Conservation (phyloP, 1,284 basidiomycete genomes). For the Tremellales sp. region DNA sequence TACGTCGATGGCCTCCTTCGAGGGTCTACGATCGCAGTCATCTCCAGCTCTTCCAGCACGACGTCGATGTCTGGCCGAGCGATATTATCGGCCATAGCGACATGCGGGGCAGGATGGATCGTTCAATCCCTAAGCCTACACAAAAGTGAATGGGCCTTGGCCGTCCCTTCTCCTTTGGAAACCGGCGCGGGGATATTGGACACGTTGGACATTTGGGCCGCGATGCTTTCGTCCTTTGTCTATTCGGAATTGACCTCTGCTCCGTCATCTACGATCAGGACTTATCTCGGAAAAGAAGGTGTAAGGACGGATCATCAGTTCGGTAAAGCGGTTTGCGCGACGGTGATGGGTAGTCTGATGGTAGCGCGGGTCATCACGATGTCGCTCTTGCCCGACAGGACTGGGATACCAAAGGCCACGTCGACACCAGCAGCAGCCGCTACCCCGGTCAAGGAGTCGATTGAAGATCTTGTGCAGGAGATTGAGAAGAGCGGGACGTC, state of each 20-base stretch:
- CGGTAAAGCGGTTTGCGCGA: slow-evolving; percentile 28
- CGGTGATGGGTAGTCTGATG: slow-evolving; percentile 27
- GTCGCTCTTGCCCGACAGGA: no score
- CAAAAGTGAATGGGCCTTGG: slow-evolving; percentile 26
- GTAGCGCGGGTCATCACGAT: slow-evolving; percentile 25
- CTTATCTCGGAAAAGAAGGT: not conserved
- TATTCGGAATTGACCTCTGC: slow-evolving; percentile 9
- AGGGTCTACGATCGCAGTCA: slow-evolving; percentile 24
- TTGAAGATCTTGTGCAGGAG: no score
- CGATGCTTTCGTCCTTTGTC: slow-evolving; percentile 18
- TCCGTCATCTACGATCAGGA: slow-evolving; percentile 2
- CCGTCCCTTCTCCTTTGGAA: slow-evolving; percentile 25
- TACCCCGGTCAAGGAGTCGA: no score
- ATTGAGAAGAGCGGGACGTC: no score
- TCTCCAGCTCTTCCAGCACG: slow-evolving; percentile 11
- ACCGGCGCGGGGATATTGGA: slow-evolving; percentile 21
- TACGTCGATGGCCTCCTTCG: slow-evolving; percentile 34
- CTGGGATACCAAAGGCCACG: no score
- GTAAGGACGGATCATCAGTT: slow-evolving; percentile 11
- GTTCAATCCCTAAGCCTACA: slow-evolving; percentile 27
- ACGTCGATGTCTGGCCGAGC: slow-evolving; percentile 2
- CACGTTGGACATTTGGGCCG: slow-evolving; percentile 40
- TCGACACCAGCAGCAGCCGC: no score
- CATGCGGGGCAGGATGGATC: slow-evolving; percentile 34
- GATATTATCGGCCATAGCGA: slow-evolving; percentile 30